A percentile compares a stretch with the other conserved stretches of the same genome.
These are phyloP conservation scores for Pinus taeda DNA, from an alignment of 75 land plant species.

Conservation along the genomic window DNA sequence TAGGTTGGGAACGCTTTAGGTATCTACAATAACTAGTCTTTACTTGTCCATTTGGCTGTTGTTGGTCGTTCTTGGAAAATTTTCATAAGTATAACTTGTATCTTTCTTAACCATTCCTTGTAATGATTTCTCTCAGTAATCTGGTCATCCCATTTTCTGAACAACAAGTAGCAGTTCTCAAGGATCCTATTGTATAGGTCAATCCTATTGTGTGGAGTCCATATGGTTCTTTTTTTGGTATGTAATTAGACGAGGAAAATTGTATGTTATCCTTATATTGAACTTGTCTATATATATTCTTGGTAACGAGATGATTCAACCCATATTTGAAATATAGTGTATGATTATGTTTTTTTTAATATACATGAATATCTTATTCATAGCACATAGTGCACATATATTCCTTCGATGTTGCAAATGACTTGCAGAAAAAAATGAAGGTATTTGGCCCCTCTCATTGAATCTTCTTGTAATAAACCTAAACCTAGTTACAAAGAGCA, in stretches of 20 bases:
- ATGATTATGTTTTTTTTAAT: conserved; percentile 4
- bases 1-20: not conserved
- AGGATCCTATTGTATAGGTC: conserved; percentile 24
- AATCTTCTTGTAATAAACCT: not conserved
- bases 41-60: no score
- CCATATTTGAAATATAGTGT: not conserved
- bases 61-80: no score
- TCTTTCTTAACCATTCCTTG: no score
- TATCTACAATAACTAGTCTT: no score
- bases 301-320: not conserved
- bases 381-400: not conserved
- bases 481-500: not conserved
- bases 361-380: conserved; percentile 15
- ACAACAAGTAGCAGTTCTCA: not conserved
- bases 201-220: conserved; percentile 10
- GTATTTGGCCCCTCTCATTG: conserved; percentile 12
- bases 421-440: conserved; percentile 67
- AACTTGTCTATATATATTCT: no score
- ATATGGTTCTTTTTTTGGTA: conserved; percentile 25
- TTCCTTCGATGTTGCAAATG: conserved; percentile 55
- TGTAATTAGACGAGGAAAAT: not conserved
- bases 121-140: no score
- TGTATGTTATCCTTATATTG: no score
- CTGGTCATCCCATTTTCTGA: no score
- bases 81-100: no score